Evolutionary conservation across 495 filamentous ascomycete species (phyloP).

Genomic region (Staphylotrichum tortipilum): DNA sequence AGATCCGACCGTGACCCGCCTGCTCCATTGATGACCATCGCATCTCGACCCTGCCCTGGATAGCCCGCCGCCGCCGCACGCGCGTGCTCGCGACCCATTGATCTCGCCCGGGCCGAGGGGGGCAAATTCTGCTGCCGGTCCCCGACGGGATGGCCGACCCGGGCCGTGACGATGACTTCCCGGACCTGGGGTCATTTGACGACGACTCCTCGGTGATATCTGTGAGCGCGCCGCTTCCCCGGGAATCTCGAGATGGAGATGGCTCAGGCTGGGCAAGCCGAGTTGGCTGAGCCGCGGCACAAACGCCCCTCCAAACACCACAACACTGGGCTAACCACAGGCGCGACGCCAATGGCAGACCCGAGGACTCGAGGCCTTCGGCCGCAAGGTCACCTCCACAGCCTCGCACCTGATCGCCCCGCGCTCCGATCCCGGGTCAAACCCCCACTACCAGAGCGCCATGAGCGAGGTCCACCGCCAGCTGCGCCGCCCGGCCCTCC

Average conservation of each 20-base stretch:
- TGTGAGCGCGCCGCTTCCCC: constrained; percentile 27
- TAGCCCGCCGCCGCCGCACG: neutral
- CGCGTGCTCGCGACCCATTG: neutral
- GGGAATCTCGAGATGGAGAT: neutral
- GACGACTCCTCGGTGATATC: constrained; percentile 46
- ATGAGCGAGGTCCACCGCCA: constrained; percentile 86
- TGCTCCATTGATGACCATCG: too few species aligned
- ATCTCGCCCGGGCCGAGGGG: neutral
- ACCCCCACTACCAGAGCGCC: constrained; percentile 69
- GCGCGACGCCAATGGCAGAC: constrained; percentile 47
- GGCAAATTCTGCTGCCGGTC: constrained; percentile 6
- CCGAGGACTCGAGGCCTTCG: constrained; percentile 83
- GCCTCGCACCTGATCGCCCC: constrained; percentile 80
- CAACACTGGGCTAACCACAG: constrained; percentile 7
- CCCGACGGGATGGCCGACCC: constrained; percentile 46
- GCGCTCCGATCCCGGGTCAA: constrained; percentile 49
- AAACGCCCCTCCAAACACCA: too few species aligned
- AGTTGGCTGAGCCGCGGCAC: too few species aligned
- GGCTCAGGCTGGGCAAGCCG: neutral
- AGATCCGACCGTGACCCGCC: neutral
- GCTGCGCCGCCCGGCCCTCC: constrained; percentile 68
- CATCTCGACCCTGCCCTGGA: too few species aligned
- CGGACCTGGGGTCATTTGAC: constrained; percentile 36
- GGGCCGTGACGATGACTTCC: constrained; percentile 44
- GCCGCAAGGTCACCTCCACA: constrained; percentile 88